Conservation (phyloP, 345 rosid species). For the Linum trigynum region DNA sequence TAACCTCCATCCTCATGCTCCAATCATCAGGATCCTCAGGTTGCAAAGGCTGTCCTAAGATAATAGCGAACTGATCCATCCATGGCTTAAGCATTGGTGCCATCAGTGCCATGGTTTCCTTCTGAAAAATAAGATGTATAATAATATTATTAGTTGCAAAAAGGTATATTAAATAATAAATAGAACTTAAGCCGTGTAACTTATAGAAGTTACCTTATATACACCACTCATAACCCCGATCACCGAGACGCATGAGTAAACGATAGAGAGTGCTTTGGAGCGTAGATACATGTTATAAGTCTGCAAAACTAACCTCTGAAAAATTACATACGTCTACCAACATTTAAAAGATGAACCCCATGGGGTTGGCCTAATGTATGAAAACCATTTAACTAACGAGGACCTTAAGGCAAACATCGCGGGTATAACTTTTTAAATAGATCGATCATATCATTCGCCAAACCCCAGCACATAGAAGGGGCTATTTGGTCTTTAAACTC, state of each 20-base stretch:
- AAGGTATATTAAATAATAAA: slow-evolving; percentile 11
- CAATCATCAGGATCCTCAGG: slow-evolving; percentile 93
- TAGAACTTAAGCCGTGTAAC: neutral
- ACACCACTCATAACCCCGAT: slow-evolving; percentile 82
- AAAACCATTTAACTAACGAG: neutral
- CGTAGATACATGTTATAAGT: slow-evolving; percentile 56
- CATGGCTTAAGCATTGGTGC: slow-evolving; percentile 56
- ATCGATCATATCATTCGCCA: no score
- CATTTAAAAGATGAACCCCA: neutral
- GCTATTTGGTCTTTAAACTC: no score
- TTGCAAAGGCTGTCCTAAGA: slow-evolving; percentile 61
- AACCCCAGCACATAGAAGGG: no score
- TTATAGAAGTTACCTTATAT: slow-evolving; percentile 43
- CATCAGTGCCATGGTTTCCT: slow-evolving; percentile 51
- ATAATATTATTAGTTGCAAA: slow-evolving; percentile 21
- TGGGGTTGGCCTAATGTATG: neutral
- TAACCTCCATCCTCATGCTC: slow-evolving; percentile 88
- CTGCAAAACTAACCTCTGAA: slow-evolving; percentile 33
- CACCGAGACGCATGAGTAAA: slow-evolving; percentile 68
- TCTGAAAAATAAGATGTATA: slow-evolving; percentile 41
- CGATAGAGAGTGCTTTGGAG: slow-evolving; percentile 68
- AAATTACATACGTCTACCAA: slow-evolving; percentile 6
- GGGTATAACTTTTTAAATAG: no score
- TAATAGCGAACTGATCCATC: slow-evolving; percentile 60
- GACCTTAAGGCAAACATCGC: neutral